phyloP scores from a whole-genome alignment of 2,329 filamentous ascomycete species.

The Endocalyx cinctus region DNA sequence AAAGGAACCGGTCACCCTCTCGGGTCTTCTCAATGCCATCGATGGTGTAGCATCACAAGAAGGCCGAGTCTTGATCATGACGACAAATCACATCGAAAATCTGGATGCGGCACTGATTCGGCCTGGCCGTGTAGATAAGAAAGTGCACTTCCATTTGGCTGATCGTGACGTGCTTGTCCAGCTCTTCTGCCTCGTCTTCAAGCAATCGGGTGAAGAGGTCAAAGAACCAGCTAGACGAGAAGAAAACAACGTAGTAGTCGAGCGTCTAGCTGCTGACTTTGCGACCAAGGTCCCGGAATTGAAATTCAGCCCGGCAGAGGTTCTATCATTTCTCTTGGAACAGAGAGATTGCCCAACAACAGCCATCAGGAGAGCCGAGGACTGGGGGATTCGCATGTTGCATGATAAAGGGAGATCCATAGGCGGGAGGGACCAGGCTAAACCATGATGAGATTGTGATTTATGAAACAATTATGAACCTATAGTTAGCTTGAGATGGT shows the following conservation, averaged over 20 bases:
- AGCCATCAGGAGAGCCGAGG: slow-evolving; percentile 41
- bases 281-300: slow-evolving; percentile 45
- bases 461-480: too few species aligned
- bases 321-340: slow-evolving; percentile 54
- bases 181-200: slow-evolving; percentile 57
- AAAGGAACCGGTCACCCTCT: slow-evolving; percentile 45
- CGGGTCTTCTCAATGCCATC: slow-evolving; percentile 74
- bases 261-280: slow-evolving; percentile 40
- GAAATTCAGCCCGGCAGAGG: slow-evolving; percentile 57
- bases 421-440: too few species aligned
- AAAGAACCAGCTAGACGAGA: slow-evolving; percentile 25
- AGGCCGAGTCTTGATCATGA: slow-evolving; percentile 61
- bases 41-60: slow-evolving; percentile 67
- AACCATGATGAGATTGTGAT: too few species aligned
- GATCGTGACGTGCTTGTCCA: slow-evolving; percentile 47
- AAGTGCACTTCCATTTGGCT: slow-evolving; percentile 51
- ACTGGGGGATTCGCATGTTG: too few species aligned
- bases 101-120: slow-evolving; percentile 59
- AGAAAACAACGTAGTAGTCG: slow-evolving; percentile 24
- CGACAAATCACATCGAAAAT: slow-evolving; percentile 59
- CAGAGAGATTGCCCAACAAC: slow-evolving; percentile 48
- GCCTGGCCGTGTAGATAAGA: slow-evolving; percentile 58
- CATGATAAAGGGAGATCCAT: too few species aligned
- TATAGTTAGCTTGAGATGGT: too few species aligned
- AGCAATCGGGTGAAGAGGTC: slow-evolving; percentile 44